These are phyloP conservation scores for Beauveria bassiana DNA, from an alignment of 2,329 filamentous ascomycete species.

Conservation along the genomic window DNA sequence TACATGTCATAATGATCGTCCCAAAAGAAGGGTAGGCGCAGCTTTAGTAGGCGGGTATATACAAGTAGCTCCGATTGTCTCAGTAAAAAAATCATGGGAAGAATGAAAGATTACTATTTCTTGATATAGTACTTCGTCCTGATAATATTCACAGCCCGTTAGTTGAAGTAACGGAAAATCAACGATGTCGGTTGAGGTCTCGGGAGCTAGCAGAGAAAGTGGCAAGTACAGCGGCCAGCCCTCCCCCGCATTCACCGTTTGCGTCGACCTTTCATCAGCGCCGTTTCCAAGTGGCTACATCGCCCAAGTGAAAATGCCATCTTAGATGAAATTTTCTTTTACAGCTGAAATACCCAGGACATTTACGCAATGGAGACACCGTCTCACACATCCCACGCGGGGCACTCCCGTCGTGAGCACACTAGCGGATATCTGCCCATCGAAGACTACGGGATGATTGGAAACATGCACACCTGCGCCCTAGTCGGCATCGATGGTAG, in stretches of 20 bases:
- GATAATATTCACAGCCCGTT: too few relatives aligned
- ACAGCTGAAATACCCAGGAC: too few relatives aligned
- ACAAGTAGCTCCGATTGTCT: too few relatives aligned
- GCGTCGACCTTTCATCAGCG: background rate
- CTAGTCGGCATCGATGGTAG: slow-evolving; percentile 67
- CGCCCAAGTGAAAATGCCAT: background rate
- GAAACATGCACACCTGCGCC: slow-evolving; percentile 73
- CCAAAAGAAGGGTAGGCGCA: too few relatives aligned
- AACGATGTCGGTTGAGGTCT: background rate
- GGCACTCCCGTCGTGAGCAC: slow-evolving; percentile 25
- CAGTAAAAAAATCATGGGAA: too few relatives aligned
- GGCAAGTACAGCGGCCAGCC: background rate
- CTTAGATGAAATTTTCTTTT: too few relatives aligned
- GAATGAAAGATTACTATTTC: too few relatives aligned
- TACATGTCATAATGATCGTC: too few relatives aligned
- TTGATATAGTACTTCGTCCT: too few relatives aligned
- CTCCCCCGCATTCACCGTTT: background rate
- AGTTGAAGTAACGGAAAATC: background rate
- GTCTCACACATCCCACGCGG: slow-evolving; percentile 22
- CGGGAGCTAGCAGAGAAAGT: background rate
- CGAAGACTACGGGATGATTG: slow-evolving; percentile 73
- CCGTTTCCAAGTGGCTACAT: background rate
- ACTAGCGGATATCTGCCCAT: slow-evolving; percentile 50
- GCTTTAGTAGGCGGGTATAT: too few relatives aligned
- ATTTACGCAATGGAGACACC: slow-evolving; percentile 1